These are phyloP conservation scores for Artemisia tridentata DNA, from an alignment of 129 eudicot species.

Conservation along the genomic window DNA sequence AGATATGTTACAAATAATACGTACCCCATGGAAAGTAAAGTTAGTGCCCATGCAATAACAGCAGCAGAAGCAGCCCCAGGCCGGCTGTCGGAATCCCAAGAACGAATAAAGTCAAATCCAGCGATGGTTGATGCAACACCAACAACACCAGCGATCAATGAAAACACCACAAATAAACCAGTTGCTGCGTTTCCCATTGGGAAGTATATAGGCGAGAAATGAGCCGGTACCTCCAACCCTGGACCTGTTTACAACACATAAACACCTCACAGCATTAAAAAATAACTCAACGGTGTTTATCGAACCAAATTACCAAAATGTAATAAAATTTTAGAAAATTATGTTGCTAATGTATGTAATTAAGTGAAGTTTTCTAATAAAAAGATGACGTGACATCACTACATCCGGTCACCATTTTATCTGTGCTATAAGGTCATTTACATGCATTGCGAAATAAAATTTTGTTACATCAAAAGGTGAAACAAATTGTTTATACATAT, in stretches of 20 bases:
- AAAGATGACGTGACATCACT: too few relatives aligned
- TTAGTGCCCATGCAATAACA: slow-evolving; percentile 72
- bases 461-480: neutral
- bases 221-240: slow-evolving; percentile 65
- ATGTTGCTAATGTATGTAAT: too few relatives aligned
- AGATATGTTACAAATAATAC: neutral
- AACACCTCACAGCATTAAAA: neutral
- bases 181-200: slow-evolving; percentile 96
- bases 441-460: neutral
- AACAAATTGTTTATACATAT: neutral
- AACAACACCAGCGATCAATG: slow-evolving; percentile 81
- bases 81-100: slow-evolving; percentile 53
- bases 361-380: too few relatives aligned
- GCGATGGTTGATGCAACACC: slow-evolving; percentile 66
- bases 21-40: slow-evolving; percentile 90
- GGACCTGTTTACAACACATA: slow-evolving; percentile 47
- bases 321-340: too few relatives aligned
- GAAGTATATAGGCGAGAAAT: slow-evolving; percentile 85
- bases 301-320: too few relatives aligned
- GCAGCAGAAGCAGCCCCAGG: slow-evolving; percentile 79
- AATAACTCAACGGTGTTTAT: too few relatives aligned
- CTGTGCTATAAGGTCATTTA: too few relatives aligned
- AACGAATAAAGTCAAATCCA: slow-evolving; percentile 57
- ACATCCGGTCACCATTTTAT: too few relatives aligned
- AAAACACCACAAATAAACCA: slow-evolving; percentile 72